These are phyloP conservation scores for Podospora tetraspora DNA, from an alignment of 495 filamentous ascomycete species.

Conservation along the genomic window DNA sequence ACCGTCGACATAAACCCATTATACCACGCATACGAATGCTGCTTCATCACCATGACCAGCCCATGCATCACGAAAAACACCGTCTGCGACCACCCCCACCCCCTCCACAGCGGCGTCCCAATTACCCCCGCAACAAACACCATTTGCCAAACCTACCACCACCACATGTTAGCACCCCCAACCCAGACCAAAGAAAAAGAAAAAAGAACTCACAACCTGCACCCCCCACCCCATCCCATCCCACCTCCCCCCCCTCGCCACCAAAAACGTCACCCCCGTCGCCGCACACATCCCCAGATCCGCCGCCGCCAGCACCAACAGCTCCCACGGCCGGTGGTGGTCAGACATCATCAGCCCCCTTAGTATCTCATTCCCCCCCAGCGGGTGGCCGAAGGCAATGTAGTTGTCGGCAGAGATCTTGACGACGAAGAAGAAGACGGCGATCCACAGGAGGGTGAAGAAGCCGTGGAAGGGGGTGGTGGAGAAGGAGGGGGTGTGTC, in stretches of 20 bases:
- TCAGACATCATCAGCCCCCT: slow-evolving; percentile 51
- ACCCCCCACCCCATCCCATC: slow-evolving; percentile 56
- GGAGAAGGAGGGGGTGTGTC: slow-evolving; percentile 52
- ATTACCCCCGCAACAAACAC: slow-evolving; percentile 54
- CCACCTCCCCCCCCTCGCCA: slow-evolving; percentile 57
- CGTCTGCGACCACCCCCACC: slow-evolving; percentile 71
- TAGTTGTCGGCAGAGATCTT: slow-evolving; percentile 63
- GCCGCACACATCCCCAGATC: slow-evolving; percentile 60
- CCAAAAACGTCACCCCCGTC: slow-evolving; percentile 52
- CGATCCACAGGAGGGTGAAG: slow-evolving; percentile 71
- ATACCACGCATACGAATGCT: slow-evolving; percentile 70
- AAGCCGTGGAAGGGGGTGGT: slow-evolving; percentile 67
- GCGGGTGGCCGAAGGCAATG: slow-evolving; percentile 52
- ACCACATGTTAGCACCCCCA: too few species aligned
- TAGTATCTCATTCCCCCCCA: slow-evolving; percentile 65
- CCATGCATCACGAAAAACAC: slow-evolving; percentile 68
- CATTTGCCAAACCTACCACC: slow-evolving; percentile 53
- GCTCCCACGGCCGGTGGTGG: slow-evolving; percentile 46
- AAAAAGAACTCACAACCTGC: slow-evolving; percentile 46
- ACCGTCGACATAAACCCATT: slow-evolving; percentile 65
- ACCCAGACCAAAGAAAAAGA: too few species aligned
- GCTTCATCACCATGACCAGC: slow-evolving; percentile 71
- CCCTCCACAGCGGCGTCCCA: slow-evolving; percentile 55
- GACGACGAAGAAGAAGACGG: slow-evolving; percentile 55
- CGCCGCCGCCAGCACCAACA: slow-evolving; percentile 58